These are phyloP conservation scores for Eimeria acervulina DNA, from an alignment of 169 alveolate genomes.

Conservation along the genomic window DNA sequence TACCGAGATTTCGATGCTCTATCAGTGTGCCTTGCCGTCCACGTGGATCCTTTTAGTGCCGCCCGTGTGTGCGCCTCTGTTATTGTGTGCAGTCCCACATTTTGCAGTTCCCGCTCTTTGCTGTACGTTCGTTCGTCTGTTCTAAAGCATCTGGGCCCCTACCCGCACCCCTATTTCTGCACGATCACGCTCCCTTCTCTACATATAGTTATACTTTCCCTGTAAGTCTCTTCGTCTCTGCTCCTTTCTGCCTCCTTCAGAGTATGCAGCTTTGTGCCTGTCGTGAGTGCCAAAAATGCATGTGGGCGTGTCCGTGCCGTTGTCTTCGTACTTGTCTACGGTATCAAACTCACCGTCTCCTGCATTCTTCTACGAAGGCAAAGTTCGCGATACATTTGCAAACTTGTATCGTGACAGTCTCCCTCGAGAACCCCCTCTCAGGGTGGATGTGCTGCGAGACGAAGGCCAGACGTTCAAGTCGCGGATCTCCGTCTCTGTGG, in stretches of 20 bases:
- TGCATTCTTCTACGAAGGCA: slow-evolving; percentile 62
- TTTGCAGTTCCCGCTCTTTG: background rate
- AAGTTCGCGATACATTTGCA: slow-evolving; percentile 58
- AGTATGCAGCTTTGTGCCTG: background rate
- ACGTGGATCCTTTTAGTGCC: background rate
- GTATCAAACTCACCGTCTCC: slow-evolving; percentile 45
- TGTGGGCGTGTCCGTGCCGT: background rate
- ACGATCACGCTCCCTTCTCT: background rate
- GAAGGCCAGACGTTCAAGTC: slow-evolving; percentile 58
- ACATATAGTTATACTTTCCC: too few relatives aligned
- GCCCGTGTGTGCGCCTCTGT: background rate
- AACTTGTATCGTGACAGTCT: background rate
- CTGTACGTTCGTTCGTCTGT: background rate
- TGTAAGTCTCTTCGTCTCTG: background rate
- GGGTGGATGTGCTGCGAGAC: slow-evolving; percentile 62
- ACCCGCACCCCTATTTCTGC: background rate
- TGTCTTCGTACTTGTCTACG: background rate
- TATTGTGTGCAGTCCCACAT: background rate
- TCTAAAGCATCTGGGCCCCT: background rate
- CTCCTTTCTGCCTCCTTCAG: background rate
- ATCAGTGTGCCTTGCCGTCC: background rate
- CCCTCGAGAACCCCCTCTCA: slow-evolving; percentile 51
- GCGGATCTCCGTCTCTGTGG: slow-evolving; percentile 68
- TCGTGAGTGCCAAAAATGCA: background rate
- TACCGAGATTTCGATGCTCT: background rate